These are phyloP conservation scores for Glomus cerebriforme DNA, from an alignment of 192 early-diverging fungal genomes.

Conservation along the genomic window DNA sequence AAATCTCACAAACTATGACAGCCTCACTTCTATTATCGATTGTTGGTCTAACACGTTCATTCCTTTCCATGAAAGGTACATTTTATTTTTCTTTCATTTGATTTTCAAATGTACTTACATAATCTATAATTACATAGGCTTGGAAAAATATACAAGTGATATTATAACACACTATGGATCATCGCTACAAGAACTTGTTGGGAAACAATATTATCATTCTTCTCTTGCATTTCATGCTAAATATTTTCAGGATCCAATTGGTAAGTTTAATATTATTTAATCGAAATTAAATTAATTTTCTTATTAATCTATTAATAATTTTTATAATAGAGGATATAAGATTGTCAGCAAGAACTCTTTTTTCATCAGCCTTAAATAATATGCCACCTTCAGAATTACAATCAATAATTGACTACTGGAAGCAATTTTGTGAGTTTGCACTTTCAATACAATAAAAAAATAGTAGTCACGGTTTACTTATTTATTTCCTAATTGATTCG, in stretches of 20 bases:
- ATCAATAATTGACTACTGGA: slow-evolving; percentile 69
- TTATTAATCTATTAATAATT: neutral
- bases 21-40: slow-evolving; percentile 70
- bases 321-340: slow-evolving; percentile 61
- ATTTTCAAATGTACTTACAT: neutral
- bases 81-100: neutral
- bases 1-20: slow-evolving; percentile 62
- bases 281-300: neutral
- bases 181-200: slow-evolving; percentile 50
- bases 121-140: slow-evolving; percentile 36
- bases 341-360: slow-evolving; percentile 61
- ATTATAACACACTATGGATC: slow-evolving; percentile 55
- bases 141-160: slow-evolving; percentile 45
- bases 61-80: slow-evolving; percentile 53
- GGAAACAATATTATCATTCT: slow-evolving; percentile 53
- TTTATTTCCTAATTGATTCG: slow-evolving; percentile 7
- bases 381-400: slow-evolving; percentile 53
- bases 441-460: neutral
- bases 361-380: slow-evolving; percentile 53
- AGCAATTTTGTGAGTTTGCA: slow-evolving; percentile 55
- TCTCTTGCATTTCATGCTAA: slow-evolving; percentile 74
- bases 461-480: slow-evolving; percentile 2
- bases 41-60: slow-evolving; percentile 52
- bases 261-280: slow-evolving; percentile 39
- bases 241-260: slow-evolving; percentile 82